Conservation (phyloP, 768 basidiomycete genomes). For the Suillus americanus region DNA sequence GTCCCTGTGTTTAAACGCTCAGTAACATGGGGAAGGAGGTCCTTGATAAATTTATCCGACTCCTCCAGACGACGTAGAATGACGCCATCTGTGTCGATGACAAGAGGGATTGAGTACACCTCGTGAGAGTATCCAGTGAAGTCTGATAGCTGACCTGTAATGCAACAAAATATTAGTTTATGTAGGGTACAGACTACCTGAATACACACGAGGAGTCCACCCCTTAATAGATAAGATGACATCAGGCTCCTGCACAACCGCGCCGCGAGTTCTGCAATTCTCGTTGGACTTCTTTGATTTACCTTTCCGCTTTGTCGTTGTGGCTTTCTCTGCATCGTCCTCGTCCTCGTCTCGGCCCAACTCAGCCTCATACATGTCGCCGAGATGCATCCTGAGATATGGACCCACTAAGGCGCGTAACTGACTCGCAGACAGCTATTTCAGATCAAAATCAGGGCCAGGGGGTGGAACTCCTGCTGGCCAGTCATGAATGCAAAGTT, state of each 20-base stretch:
- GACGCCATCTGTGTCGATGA: not conserved
- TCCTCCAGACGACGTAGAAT: not conserved
- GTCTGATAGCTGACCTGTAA: not conserved
- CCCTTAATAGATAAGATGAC: not conserved
- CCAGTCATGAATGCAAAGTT: not conserved
- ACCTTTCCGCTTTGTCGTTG: not conserved
- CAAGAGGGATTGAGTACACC: not conserved
- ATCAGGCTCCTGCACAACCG: not conserved
- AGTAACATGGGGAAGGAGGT: not conserved
- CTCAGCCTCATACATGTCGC: not conserved
- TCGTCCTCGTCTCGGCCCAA: not conserved
- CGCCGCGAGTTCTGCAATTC: not conserved
- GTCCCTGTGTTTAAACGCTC: not conserved
- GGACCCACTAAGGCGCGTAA: not conserved
- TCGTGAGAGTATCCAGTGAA: not conserved
- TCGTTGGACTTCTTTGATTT: not conserved
- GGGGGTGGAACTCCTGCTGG: not conserved
- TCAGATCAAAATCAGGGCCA: not conserved
- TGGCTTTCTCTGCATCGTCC: not conserved
- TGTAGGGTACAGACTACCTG: not conserved
- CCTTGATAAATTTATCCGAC: not conserved
- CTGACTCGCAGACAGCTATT: not conserved
- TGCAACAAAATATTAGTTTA: not conserved
- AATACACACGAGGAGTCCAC: not conserved
- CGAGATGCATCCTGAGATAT: not conserved